Evolutionary conservation across 331 rosid species (phyloP), one percentile per base, ranked within the genome.

Genomic region (Acacia pycnantha): DNA sequence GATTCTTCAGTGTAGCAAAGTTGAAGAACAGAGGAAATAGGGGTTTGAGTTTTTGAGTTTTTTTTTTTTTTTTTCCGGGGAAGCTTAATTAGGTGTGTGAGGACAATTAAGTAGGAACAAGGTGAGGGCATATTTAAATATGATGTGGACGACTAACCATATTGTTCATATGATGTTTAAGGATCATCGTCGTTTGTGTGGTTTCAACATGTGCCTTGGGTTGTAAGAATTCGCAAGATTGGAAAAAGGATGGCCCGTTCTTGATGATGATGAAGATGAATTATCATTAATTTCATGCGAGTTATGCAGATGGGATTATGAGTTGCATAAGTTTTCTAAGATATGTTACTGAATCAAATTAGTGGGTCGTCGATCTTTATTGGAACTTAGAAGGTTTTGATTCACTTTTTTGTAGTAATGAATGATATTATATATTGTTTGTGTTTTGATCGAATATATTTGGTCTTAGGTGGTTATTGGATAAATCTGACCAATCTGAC

Each of bases 91-190:
- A 68, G 56, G 5, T 70, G 65, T n/a, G 5, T 84, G 12, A 8
- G 1, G n/a, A 70, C 48, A n/a, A n/a, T n/a, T n/a, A 18, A 77
- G 84, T 53, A 77, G 87, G 47, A 74, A 79, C 66, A 84, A 76
- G 61, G 88, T 84, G 7, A 2, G 37, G 22, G 67, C 18, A 12
- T 64, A 16, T 29, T 27, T 64, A 14, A 0, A 4, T 21, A 16
- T 12, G 9, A 29, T 64, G 41, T 64, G 69, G 69, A 29, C 4
- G 41, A n/a, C n/a, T n/a, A 64, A 50, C 8, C 8, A 50, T 15
- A 21, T 0, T 29, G 31, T 13, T 29, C 69, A 41, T 29, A 14
- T 11, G 21, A 3, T 64, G 41, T 64, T 64, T 14, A 8, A 5
- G 41, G 29, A 64, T n/a, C n/a, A 2, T 1, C 5, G 26, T 8